Conservation (phyloP, 1,284 basidiomycete species). For the Cutaneotrichosporon daszewskae region DNA sequence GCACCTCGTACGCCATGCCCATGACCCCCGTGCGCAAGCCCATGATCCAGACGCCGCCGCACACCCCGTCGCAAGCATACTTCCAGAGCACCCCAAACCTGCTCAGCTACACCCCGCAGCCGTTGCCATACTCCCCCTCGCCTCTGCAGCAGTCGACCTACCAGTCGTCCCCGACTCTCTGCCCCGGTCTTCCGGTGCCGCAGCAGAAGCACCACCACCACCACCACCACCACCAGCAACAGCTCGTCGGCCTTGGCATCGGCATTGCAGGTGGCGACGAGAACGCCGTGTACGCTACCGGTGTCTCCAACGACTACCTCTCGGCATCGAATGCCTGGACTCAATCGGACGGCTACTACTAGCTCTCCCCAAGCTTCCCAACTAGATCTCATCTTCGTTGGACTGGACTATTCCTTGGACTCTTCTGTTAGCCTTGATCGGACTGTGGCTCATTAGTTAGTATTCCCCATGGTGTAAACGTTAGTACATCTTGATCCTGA, state of each 20-base stretch:
- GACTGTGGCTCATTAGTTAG: not conserved
- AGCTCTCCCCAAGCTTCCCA: too few relatives aligned
- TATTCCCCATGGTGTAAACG: conserved; percentile 1
- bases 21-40: conserved; percentile 17
- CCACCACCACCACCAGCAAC: conserved; percentile 12
- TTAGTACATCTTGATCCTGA: not conserved
- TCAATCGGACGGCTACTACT: conserved; percentile 4
- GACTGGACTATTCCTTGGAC: not conserved
- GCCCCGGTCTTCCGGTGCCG: conserved; percentile 25
- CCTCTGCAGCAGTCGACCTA: conserved; percentile 21
- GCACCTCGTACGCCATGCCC: conserved; percentile 22
- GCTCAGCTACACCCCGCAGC: conserved; percentile 21
- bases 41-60: conserved; percentile 12
- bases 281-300: conserved; percentile 2
- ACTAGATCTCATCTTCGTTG: too few relatives aligned
- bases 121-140: conserved; percentile 29
- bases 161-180: conserved; percentile 33
- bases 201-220: conserved; percentile 8
- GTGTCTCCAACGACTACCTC: conserved; percentile 15
- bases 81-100: conserved; percentile 23
- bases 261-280: conserved; percentile 18
- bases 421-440: too few relatives aligned
- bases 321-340: conserved; percentile 8
- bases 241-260: conserved; percentile 21
- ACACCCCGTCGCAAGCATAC: conserved; percentile 21